Base-by-base conservation (phyloP, 768 basidiomycete species). In the Mycena maculata region DNA sequence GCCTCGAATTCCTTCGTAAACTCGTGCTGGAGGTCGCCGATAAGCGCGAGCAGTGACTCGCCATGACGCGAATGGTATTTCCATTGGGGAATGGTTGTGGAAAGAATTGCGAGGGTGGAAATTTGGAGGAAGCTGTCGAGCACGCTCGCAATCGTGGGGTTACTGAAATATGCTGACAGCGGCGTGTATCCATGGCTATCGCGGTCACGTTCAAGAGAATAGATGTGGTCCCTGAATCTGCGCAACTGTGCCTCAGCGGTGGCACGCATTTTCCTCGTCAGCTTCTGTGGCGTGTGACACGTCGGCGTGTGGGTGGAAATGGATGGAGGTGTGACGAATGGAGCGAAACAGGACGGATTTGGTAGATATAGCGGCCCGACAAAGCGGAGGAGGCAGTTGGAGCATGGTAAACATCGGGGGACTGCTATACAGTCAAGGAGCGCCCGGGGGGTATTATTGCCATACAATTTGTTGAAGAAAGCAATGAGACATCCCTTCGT, bases 401-500 rank as follows among this genome's bases (percentile, higher is more conserved):
- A 27, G 52, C 68, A 69, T 15, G 57, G 62, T 1, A 65, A 41
- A 6, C 44, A 50, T 16, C 68, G 62, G 20, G 25, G n/a, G 7
- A 38, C 48, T 23, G 3, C 39, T 1, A 59, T 58, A 28, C 68
- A 69, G 28, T 69, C 68, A 4, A 69, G 50, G 31, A 39, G 58
- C 2, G 68, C 38, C 6, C 1, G 22, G 11, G 27, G 27, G 31
- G n/a, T 30, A 27, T 22, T n/a, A 23, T 69, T 69, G 2, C 42
- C 62, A 31, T 60, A 69, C 18, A 53, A 8, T 12, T 42, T 45
- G 52, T 69, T 69, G 28, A 65, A 44, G 23, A 53, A 60, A 11
- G 42, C 62, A 39, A 65, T 42, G 1, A 64, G 25, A 45, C 63
- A 69, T 0, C 9, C n/a, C 28, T 20, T 47, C 28, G 31, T 70